Conservation (phyloP, 352 stramenopile genomes). For the Aphanomyces stellatus region DNA sequence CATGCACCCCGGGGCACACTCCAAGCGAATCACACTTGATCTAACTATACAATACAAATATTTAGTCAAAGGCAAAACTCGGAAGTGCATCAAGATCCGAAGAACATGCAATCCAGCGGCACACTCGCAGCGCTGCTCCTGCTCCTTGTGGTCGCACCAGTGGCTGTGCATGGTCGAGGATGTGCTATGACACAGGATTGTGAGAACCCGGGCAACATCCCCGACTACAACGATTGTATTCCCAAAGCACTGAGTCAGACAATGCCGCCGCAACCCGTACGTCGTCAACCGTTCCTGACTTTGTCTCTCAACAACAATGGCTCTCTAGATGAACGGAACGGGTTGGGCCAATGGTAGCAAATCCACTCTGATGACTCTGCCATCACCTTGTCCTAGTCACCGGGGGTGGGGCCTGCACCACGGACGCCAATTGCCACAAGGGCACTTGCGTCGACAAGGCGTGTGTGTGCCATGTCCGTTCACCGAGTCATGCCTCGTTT, state of each 20-base stretch:
- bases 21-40: too few species aligned
- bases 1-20: too few species aligned
- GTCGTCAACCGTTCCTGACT: background rate
- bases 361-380: background rate
- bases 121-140: too few species aligned
- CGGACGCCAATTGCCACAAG: conserved; percentile 51
- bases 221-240: background rate
- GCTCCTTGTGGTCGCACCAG: too few species aligned
- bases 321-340: conserved; percentile 15
- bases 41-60: too few species aligned
- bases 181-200: background rate
- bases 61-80: too few species aligned
- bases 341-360: conserved; percentile 37
- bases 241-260: background rate
- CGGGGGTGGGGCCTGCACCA: conserved; percentile 49
- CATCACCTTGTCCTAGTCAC: conserved; percentile 28
- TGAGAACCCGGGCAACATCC: background rate
- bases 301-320: background rate
- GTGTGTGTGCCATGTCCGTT: conserved; percentile 36
- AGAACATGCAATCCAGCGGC: too few species aligned
- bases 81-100: too few species aligned
- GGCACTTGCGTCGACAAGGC: conserved; percentile 33
- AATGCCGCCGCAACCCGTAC: background rate
- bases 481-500: background rate
- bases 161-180: too few species aligned